phyloP scores from a whole-genome alignment of 2,329 filamentous ascomycete genomes.

The Epichloe elymi region DNA sequence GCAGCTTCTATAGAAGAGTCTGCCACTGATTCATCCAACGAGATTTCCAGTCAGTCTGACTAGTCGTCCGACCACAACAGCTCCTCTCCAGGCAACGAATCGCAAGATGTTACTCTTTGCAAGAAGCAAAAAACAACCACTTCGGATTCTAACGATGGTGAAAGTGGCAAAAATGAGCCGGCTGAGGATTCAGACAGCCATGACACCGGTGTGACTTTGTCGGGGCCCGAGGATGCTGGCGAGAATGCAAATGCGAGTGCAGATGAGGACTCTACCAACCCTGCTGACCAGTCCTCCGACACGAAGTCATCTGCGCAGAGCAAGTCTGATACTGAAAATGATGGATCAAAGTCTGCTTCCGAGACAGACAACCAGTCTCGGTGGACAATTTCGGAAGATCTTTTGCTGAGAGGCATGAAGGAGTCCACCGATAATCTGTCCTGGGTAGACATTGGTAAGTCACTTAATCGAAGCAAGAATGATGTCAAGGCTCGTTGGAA shows the following conservation, averaged over 20 bases:
- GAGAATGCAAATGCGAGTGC: too few relatives aligned
- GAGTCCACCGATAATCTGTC: conserved; percentile 12
- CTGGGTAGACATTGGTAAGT: conserved; percentile 18
- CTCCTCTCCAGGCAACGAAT: background rate
- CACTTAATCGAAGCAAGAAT: conserved; percentile 15
- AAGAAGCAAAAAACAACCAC: background rate
- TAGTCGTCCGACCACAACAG: background rate
- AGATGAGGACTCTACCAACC: too few relatives aligned
- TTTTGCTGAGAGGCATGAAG: conserved; percentile 22
- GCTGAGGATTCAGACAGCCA: background rate
- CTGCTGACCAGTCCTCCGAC: too few relatives aligned
- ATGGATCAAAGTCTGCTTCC: background rate
- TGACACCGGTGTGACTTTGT: too few relatives aligned
- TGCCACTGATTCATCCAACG: background rate
- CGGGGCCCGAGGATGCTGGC: too few relatives aligned
- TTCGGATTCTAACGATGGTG: background rate
- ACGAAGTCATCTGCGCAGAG: too few relatives aligned
- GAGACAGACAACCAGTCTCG: background rate
- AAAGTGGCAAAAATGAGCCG: background rate
- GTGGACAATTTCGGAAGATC: conserved; percentile 24
- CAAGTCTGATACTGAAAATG: background rate
- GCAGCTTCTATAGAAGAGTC: background rate
- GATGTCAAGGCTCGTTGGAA: conserved; percentile 21
- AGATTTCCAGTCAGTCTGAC: background rate
- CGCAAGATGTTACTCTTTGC: background rate